Evolutionary conservation across 805 yeast genomes (phyloP).

Genomic region (Starmerella gropengiesseri): DNA sequence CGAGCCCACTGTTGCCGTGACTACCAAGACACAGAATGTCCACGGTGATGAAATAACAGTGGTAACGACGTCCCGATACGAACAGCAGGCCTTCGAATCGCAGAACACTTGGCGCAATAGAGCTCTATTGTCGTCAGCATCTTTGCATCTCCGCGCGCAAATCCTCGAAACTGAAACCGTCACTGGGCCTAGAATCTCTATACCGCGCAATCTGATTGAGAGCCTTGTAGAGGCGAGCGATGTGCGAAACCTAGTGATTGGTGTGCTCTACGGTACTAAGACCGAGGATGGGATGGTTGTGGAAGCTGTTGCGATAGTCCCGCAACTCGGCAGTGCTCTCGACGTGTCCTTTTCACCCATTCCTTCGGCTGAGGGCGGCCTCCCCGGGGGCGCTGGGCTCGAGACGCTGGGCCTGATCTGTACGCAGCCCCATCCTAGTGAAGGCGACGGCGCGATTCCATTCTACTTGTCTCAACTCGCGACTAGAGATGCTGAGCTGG

Average conservation of each 20-base stretch:
- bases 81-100: slow-evolving; percentile 71
- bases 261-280: slow-evolving; percentile 52
- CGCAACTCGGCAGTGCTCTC: slow-evolving; percentile 64
- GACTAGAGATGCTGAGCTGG: slow-evolving; percentile 33
- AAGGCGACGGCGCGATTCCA: slow-evolving; percentile 44
- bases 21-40: slow-evolving; percentile 73
- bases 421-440: slow-evolving; percentile 60
- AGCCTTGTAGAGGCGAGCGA: slow-evolving; percentile 75
- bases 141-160: slow-evolving; percentile 61
- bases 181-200: slow-evolving; percentile 30
- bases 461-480: slow-evolving; percentile 57
- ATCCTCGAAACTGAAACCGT: slow-evolving; percentile 42
- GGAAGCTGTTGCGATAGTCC: slow-evolving; percentile 12
- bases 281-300: not conserved
- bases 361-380: slow-evolving; percentile 22
- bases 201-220: slow-evolving; percentile 72
- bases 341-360: slow-evolving; percentile 49
- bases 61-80: slow-evolving; percentile 82
- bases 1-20: slow-evolving; percentile 52
- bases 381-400: slow-evolving; percentile 40
- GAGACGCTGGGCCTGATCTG: slow-evolving; percentile 93
- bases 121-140: slow-evolving; percentile 63
- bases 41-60: slow-evolving; percentile 96
- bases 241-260: slow-evolving; percentile 71
- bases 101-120: slow-evolving; percentile 83